Base-by-base conservation (phyloP, 441 rosid genomes). In the Arabidopsis lyrata region DNA sequence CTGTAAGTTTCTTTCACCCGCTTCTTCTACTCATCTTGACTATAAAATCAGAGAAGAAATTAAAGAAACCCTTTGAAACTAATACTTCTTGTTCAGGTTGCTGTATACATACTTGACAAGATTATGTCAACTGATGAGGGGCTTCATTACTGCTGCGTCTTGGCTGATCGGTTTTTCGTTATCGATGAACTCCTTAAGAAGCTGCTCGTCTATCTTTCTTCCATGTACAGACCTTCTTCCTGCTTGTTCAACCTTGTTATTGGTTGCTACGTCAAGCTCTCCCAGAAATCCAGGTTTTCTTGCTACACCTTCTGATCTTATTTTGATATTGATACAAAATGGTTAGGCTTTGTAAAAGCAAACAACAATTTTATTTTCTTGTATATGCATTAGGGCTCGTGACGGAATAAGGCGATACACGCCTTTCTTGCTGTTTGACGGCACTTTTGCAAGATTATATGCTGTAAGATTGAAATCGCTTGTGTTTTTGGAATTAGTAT, bases 201-300 rank as follows among this genome's bases (percentile, higher is more conserved):
- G 49, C 58, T 83, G 76, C 73, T 82, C 10, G 57, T 42, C 22
- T 55, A 35, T 22, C 63, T 85, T 29, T 47, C 73, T 34, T 56
- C 3, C 38, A 52, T 71, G 69, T 1, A 3, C 8, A 63, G 12
- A 62, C 73, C 73, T 75, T 76, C 70, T 55, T 36, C 38, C n/a
- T 61, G 32, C 66, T 67, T 86, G 79, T 41, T 79, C 16, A 29
- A 50, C 47, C 65, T 77, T 77, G 76, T 85, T 42, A 57, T 72
- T 54, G 22, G 77, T 67, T 85, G 88, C 77, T 85, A 82, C 72
- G 48, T 8, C 29, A 78, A 62, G 57, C 77, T 83, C 62, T 80
- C 90, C 7, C 54, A 73, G 13, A 75, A 73, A 63, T 6, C 78
- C 8, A 83, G 90, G 90, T 83, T 68, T 48, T 45, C 3, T 11